Evolutionary conservation across 2,329 filamentous ascomycete species (phyloP).

Genomic region (Mycosphaerella arachidis): DNA sequence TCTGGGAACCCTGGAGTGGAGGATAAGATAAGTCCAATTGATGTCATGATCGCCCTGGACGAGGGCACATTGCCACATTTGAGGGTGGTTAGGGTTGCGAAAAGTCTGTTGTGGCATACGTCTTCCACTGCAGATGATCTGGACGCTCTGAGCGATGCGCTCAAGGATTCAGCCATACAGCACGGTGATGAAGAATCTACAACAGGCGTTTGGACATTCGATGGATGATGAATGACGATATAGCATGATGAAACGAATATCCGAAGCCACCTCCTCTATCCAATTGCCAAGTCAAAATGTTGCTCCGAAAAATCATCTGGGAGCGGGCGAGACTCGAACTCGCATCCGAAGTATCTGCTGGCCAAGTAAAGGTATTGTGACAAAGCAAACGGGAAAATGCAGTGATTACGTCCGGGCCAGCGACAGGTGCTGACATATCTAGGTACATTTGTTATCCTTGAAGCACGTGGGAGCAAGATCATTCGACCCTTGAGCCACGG

Average conservation of each 20-base stretch:
- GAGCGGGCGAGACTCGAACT: too few species aligned
- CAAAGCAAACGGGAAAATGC: too few species aligned
- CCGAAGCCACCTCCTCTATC: too few species aligned
- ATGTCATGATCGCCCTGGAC: constrained; percentile 40
- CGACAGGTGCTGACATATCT: too few species aligned
- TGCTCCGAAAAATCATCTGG: too few species aligned
- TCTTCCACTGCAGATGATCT: constrained; percentile 33
- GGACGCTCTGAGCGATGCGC: constrained; percentile 37
- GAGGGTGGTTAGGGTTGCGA: constrained; percentile 36
- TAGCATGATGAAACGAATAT: neutral
- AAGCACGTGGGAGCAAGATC: too few species aligned
- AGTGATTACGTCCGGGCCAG: too few species aligned
- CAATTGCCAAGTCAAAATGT: too few species aligned
- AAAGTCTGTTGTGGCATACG: constrained; percentile 38
- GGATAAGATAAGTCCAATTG: constrained; percentile 39
- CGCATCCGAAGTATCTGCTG: too few species aligned
- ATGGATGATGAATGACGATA: constrained; percentile 12
- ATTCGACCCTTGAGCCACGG: too few species aligned
- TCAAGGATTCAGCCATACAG: constrained; percentile 30
- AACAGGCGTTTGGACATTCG: constrained; percentile 24
- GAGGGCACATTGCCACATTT: constrained; percentile 39
- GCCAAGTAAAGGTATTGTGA: too few species aligned
- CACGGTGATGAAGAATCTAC: neutral
- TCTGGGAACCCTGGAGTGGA: constrained; percentile 35
- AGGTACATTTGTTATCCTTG: too few species aligned